Evolutionary conservation across 768 basidiomycete species (phyloP), one percentile per base, ranked within the genome.

Genomic region (Clitopilus hobsonii): DNA sequence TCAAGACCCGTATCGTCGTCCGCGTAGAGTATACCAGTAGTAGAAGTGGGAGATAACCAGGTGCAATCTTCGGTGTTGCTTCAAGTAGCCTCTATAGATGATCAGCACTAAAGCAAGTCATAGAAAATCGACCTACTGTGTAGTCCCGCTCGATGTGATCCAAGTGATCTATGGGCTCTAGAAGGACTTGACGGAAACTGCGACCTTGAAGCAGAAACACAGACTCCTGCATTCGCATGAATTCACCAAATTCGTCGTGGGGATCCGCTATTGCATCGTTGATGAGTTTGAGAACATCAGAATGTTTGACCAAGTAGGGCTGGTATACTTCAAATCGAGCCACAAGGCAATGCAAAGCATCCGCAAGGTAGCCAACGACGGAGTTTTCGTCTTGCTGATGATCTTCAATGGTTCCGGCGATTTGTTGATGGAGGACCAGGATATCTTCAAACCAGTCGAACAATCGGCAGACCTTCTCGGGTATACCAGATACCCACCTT

Each of bases 391-490:
- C 64, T 14, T 74, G 66, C 18, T 77, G 71, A 25, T 74, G 63
- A 11, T 72, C 61, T 11, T 75, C 61, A 28, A 70, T 60, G 0
- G 67, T 62, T 51, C 64, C 73, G 6, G 78, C 74, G 23, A 97
- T 73, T 55, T 85, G 79, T 3, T 74, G 71, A 60, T 97, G 94
- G 1, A 94, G 73, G 53, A 86, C 84, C 8, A 88, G 75, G 57
- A 98, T 90, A 61, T 92, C 91, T 60, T 95, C 92, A 50, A 95
- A 71, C 86, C 90, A 92, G 67, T 94, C 92, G 57, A 98, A 84
- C 20, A 94, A 74, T 10, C 83, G 81, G 0, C 85, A 78, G 11
- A 93, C 76, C 29, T 84, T 79, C 1, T 72, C 58, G 0, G 93
- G 92, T 16, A 98, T 80, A 16, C 93, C 93, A 1, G 82, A 72